Evolutionary conservation across 2,329 filamentous ascomycete species (phyloP).

Genomic region (Helotiales sp.): DNA sequence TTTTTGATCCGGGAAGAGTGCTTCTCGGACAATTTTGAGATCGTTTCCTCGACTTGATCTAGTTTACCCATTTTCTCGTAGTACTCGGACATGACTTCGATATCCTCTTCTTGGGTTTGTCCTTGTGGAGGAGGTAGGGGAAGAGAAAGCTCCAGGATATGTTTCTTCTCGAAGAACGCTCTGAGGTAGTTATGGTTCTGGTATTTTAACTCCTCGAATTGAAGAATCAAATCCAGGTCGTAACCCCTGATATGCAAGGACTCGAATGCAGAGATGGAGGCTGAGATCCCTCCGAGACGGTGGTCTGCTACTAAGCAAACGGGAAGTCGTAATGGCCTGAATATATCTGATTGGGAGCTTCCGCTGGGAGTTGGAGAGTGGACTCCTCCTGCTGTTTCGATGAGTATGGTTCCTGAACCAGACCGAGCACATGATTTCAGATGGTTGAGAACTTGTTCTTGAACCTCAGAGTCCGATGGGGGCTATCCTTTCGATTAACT

Average conservation of each 20-base stretch:
- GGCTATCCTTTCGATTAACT: slow-evolving; percentile 46
- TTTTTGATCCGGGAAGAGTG: slow-evolving; percentile 62
- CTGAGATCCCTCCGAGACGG: slow-evolving; percentile 77
- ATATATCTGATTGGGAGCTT: slow-evolving; percentile 77
- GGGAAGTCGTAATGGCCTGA: slow-evolving; percentile 74
- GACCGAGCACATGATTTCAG: slow-evolving; percentile 50
- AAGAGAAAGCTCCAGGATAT: slow-evolving; percentile 61
- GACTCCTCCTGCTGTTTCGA: slow-evolving; percentile 84
- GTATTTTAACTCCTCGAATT: slow-evolving; percentile 71
- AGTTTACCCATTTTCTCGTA: slow-evolving; percentile 57
- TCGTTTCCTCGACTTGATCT: slow-evolving; percentile 49
- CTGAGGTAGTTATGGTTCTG: slow-evolving; percentile 70
- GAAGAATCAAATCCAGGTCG: slow-evolving; percentile 70
- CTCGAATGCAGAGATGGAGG: slow-evolving; percentile 81
- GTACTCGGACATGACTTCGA: slow-evolving; percentile 64
- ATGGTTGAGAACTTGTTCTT: slow-evolving; percentile 54
- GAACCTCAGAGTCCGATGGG: slow-evolving; percentile 56
- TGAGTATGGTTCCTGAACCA: slow-evolving; percentile 63
- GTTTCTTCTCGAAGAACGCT: slow-evolving; percentile 67
- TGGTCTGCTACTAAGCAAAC: slow-evolving; percentile 77
- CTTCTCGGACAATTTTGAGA: slow-evolving; percentile 56
- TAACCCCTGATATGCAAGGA: slow-evolving; percentile 79
- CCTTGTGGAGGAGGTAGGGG: slow-evolving; percentile 60
- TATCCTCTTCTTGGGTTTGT: slow-evolving; percentile 52
- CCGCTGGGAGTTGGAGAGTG: slow-evolving; percentile 80